Conservation (phyloP, 257 asterid species). For the Nicotiana otophora region DNA sequence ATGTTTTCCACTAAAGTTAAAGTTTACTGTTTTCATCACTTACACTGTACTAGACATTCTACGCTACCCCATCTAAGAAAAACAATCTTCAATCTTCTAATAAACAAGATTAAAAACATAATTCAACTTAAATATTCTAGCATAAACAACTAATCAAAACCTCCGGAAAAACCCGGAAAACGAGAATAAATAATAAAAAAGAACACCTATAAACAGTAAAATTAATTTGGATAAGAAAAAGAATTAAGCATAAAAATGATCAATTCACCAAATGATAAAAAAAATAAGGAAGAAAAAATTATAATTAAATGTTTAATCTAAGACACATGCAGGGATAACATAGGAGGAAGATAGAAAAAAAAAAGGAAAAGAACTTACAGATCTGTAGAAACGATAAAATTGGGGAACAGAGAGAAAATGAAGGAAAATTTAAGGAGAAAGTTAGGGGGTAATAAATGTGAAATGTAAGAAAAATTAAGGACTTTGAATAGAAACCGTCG, state of each 20-base stretch:
- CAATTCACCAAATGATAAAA: not conserved
- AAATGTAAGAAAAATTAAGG: not conserved
- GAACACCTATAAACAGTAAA: not conserved
- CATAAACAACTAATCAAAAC: not conserved
- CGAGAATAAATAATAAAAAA: not conserved
- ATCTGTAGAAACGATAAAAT: slow-evolving; percentile 15
- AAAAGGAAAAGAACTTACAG: slow-evolving; percentile 13
- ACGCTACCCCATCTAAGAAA: not conserved
- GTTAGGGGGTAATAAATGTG: not conserved
- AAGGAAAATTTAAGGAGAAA: not conserved
- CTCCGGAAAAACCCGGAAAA: not conserved
- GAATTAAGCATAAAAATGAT: too few species aligned
- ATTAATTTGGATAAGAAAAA: not conserved
- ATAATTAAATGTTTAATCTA: not conserved
- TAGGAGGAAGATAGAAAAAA: not conserved
- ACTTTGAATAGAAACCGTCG: slow-evolving; percentile 38
- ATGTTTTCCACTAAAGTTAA: too few species aligned
- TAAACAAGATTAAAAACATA: not conserved
- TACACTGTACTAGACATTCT: too few species aligned
- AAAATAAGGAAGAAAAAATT: not conserved
- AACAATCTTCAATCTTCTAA: not conserved
- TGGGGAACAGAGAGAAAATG: not conserved
- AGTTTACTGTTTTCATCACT: too few species aligned
- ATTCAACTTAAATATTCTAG: not conserved
- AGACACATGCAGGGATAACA: not conserved